These are phyloP conservation scores for Aspergillus heteromorphus DNA, from an alignment of 495 filamentous ascomycete genomes.

Conservation along the genomic window DNA sequence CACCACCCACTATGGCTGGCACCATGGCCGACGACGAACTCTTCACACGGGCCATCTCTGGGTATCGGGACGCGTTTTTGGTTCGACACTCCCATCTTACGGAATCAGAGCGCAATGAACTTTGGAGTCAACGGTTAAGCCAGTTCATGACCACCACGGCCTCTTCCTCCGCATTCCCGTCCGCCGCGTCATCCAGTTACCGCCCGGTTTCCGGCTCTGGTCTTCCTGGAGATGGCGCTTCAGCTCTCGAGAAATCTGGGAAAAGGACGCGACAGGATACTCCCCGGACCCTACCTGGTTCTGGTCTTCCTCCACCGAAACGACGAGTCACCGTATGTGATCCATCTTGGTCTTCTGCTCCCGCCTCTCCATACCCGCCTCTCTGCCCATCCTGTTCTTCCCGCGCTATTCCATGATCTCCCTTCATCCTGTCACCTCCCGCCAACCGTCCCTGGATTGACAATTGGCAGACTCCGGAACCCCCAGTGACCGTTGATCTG, in stretches of 20 bases:
- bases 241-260: slow-evolving; percentile 29
- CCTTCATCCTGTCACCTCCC: slow-evolving; percentile 16
- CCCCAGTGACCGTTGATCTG: slow-evolving; percentile 29
- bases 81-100: slow-evolving; percentile 40
- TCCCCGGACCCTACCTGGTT: slow-evolving; percentile 38
- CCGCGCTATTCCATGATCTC: slow-evolving; percentile 18
- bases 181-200: slow-evolving; percentile 15
- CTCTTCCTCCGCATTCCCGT: slow-evolving; percentile 9
- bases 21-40: slow-evolving; percentile 40
- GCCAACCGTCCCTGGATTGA: slow-evolving; percentile 41
- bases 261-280: slow-evolving; percentile 45
- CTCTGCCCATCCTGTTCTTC: slow-evolving; percentile 22
- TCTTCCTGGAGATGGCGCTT: slow-evolving; percentile 15
- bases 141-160: slow-evolving; percentile 33
- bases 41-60: slow-evolving; percentile 42
- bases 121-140: slow-evolving; percentile 39
- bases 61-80: slow-evolving; percentile 44
- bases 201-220: slow-evolving; percentile 21
- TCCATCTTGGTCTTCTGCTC: slow-evolving; percentile 39
- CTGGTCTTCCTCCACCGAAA: slow-evolving; percentile 41
- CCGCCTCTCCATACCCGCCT: slow-evolving; percentile 24
- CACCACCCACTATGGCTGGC: slow-evolving; percentile 29
- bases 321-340: slow-evolving; percentile 49
- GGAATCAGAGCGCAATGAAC: slow-evolving; percentile 39
- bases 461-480: slow-evolving; percentile 46